Evolutionary conservation across 1,284 basidiomycete genomes (phyloP), one percentile per base, ranked within the genome.

Genomic region (Trametes sp.): DNA sequence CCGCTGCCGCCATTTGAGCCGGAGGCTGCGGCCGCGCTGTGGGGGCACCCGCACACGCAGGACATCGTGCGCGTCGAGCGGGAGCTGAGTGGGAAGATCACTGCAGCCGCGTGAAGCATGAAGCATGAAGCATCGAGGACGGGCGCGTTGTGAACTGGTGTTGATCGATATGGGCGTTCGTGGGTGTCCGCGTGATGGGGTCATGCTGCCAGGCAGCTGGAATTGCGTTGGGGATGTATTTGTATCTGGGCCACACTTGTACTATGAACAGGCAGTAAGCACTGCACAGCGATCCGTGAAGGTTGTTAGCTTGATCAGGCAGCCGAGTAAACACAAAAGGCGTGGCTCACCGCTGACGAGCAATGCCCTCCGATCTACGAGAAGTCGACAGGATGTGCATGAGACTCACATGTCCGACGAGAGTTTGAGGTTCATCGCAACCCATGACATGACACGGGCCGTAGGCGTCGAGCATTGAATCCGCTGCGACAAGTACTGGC

Each of bases 1-100:
- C 92, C 95, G 13, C 83, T 97, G 54, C 85, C 86, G 52, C 87
- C 89, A 5, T 87, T 90, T 24, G 80, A 83, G 19, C 73, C 82
- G 33, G 83, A 77, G 46, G 85, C 77, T 35, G 87, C 84, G 21
- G 77, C 82, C 54, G 81, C 82, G 7, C 76, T 96, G 59, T 90
- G 90, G 86, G 83, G 83, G 45, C 89, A 93, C 69, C 81, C 86
- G 13, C 85, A 92, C 70, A 89, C 90, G 24, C 82, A 85, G 65
- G 88, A 85, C 24, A 79, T 94, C 48, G 79, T 94, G 66, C 78
- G 80, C 59, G 70, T 90, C 24, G 94, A 96, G 77, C 83, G 82
- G 56, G 81, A 86, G 72, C 76, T 91, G 41, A 78, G 76, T 57
- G 80, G 33, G 4, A 51, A 51, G 33, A 28, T 23, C 23, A n/a